phyloP scores from a whole-genome alignment of 371 early-diverging fungal species.

The Apophysomyces ossiformis region DNA sequence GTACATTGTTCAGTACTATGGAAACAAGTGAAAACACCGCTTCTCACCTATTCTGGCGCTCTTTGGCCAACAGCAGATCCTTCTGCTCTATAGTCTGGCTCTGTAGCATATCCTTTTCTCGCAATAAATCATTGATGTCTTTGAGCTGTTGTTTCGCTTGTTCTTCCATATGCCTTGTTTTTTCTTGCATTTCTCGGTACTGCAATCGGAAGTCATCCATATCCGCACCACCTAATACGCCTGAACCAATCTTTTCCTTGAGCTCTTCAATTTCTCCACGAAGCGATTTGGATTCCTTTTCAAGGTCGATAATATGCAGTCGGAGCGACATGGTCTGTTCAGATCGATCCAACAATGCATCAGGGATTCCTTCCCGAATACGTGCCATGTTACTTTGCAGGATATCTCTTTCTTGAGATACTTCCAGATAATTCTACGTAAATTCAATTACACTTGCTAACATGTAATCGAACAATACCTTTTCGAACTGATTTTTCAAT shows the following conservation, averaged over 20 bases:
- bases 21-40: background rate
- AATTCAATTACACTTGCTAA: background rate
- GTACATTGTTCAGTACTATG: background rate
- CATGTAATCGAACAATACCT: slow-evolving; percentile 30
- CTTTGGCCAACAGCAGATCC: slow-evolving; percentile 56
- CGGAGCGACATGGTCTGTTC: slow-evolving; percentile 42
- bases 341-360: slow-evolving; percentile 42
- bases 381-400: slow-evolving; percentile 78
- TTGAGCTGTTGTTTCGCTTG: slow-evolving; percentile 65
- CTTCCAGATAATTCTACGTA: slow-evolving; percentile 64
- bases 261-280: slow-evolving; percentile 34
- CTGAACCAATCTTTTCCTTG: slow-evolving; percentile 40
- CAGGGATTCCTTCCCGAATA: slow-evolving; percentile 56
- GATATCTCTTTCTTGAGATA: slow-evolving; percentile 69
- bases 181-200: slow-evolving; percentile 37
- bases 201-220: slow-evolving; percentile 36
- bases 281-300: slow-evolving; percentile 48
- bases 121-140: slow-evolving; percentile 68
- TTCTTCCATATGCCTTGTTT: slow-evolving; percentile 60
- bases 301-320: slow-evolving; percentile 47
- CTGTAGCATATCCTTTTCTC: slow-evolving; percentile 69
- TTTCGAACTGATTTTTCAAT: slow-evolving; percentile 72
- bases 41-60: slow-evolving; percentile 55
- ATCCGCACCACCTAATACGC: slow-evolving; percentile 38
- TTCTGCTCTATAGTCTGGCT: slow-evolving; percentile 60